Percentiles rank a stretch among this genome's conserved stretches.
phyloP scores from a whole-genome alignment of 2,329 filamentous ascomycete genomes.

The Fusarium sp. region DNA sequence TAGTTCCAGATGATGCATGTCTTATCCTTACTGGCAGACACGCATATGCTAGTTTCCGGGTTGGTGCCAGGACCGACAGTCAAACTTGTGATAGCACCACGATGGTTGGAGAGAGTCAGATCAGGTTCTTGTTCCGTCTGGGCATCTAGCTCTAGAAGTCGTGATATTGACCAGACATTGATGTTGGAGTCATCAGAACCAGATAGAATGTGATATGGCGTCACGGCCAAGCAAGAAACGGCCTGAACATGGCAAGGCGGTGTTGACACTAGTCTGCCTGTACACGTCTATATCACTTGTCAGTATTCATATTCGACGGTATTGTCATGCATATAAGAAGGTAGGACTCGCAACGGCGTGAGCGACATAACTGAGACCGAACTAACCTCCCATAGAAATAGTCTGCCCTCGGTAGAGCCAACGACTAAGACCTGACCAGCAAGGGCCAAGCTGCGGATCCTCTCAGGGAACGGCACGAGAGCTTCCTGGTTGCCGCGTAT shows the following conservation, averaged over 20 bases:
- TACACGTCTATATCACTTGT: constrained; percentile 68
- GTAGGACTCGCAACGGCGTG: constrained; percentile 28
- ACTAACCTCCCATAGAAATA: constrained; percentile 92
- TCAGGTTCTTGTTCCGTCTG: constrained; percentile 75
- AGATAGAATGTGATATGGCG: constrained; percentile 79
- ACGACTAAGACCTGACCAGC: constrained; percentile 79
- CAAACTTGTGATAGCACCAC: constrained; percentile 77
- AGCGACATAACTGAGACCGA: constrained; percentile 26
- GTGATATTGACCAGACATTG: constrained; percentile 88
- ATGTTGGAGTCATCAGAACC: constrained; percentile 89
- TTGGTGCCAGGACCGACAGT: constrained; percentile 74
- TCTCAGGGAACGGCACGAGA: constrained; percentile 87
- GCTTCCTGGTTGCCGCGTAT: constrained; percentile 89
- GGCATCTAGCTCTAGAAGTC: constrained; percentile 72
- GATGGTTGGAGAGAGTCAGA: constrained; percentile 81
- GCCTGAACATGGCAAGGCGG: constrained; percentile 83
- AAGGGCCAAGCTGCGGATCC: constrained; percentile 81
- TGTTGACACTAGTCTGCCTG: constrained; percentile 81
- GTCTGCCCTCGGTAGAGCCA: constrained; percentile 85
- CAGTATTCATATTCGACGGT: constrained; percentile 35
- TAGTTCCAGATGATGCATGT: constrained; percentile 96
- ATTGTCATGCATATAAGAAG: constrained; percentile 13
- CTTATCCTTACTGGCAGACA: constrained; percentile 87
- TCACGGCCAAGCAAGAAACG: constrained; percentile 80
- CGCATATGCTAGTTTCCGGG: constrained; percentile 79